Evolutionary conservation across 2,329 filamentous ascomycete genomes (phyloP), one percentile per base, ranked within the genome.

Genomic region (Beauveria sp.): DNA sequence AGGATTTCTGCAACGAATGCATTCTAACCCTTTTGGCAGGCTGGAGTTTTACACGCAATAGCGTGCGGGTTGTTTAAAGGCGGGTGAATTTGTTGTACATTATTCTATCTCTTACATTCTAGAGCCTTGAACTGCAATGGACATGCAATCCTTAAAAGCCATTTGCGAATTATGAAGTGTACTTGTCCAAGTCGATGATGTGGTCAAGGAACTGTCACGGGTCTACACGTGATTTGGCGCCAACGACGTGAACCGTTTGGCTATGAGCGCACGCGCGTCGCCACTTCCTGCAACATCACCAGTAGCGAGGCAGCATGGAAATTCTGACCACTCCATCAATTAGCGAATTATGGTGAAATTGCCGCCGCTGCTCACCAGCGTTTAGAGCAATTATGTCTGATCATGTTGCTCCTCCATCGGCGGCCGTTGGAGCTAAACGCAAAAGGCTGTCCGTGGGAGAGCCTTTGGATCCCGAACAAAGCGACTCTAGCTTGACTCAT

Each of bases 221-320:
- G 7, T 8, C 54, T 38, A 58, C 60, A 62, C 60, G 60, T 62
- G 60, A 62, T 62, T 58, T 62, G 60, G 60, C 60, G 47, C 46
- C 38, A 47, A 30, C 9, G 22, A 62, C 54, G 60, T 62, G 60
- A 62, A 58, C 22, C 50, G 5, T 42, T 10, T 8, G 5, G 7
- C 24, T 30, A 30, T 3, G 46, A 47, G n/a, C n/a, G 28, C 30
- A 53, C 58, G 34, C 26, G 24, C 26, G 4, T 9, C 26, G 50
- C 50, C 58, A 54, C 49, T 43, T 10, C n/a, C 3, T 47, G 14
- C 16, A 51, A 24, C 18, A 34, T 18, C 38, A 45, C n/a, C n/a
- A n/a, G n/a, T 50, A 18, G 18, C 55, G 42, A 58, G 22, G 42
- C 45, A 42, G 16, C 18, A 59, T 45, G 38, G 16, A 14, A 14